Percentiles rank a stretch among this genome's conserved stretches.
Conservation (phyloP, 1,139 yeast species). For the Tardiomyces digboiensis region DNA sequence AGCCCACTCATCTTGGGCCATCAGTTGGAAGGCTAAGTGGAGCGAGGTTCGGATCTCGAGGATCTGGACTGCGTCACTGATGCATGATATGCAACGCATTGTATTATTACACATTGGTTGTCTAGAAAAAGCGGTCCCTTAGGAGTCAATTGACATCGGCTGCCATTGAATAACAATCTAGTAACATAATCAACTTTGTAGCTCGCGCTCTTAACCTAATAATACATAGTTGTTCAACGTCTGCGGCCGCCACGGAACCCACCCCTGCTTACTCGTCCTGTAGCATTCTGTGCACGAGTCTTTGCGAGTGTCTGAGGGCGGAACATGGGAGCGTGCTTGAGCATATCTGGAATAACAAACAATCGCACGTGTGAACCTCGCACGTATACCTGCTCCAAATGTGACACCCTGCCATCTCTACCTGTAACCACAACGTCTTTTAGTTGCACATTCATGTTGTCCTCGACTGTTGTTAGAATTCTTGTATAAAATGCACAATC, state of each 20-base stretch:
- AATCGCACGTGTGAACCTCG: constrained; percentile 88
- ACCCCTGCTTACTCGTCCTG: neutral
- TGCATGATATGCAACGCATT: no score
- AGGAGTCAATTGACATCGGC: no score
- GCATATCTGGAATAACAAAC: constrained; percentile 80
- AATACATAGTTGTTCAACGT: neutral
- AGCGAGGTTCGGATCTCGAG: no score
- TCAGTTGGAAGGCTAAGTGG: no score
- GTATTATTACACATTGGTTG: no score
- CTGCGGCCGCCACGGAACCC: neutral
- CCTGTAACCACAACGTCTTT: constrained; percentile 76
- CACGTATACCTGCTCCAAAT: constrained; percentile 78
- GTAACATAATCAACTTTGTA: no score
- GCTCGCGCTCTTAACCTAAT: no score
- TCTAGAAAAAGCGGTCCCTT: no score
- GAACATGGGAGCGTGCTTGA: constrained; percentile 77
- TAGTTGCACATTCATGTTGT: constrained; percentile 88
- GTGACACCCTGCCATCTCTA: constrained; percentile 63
- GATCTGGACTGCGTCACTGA: no score
- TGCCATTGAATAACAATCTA: no score
- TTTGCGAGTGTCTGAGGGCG: constrained; percentile 34
- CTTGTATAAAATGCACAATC: no score
- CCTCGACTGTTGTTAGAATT: constrained; percentile 37
- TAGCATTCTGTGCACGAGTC: constrained; percentile 30
- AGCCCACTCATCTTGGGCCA: neutral